Conservation (phyloP, 805 yeast genomes). For the Candida quercuum region DNA sequence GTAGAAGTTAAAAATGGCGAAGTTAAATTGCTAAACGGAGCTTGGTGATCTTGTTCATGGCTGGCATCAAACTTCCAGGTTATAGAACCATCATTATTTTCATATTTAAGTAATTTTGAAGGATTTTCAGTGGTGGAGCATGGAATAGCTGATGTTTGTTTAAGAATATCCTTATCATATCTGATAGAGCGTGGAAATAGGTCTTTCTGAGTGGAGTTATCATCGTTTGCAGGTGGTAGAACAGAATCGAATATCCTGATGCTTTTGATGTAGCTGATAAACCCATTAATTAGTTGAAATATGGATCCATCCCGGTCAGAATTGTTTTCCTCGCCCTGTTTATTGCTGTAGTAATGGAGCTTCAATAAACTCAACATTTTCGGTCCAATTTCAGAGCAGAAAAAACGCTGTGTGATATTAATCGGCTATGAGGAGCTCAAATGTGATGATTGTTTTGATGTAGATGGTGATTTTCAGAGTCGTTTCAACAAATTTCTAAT, state of each 20-base stretch:
- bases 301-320: not conserved
- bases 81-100: constrained; percentile 47
- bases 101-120: constrained; percentile 45
- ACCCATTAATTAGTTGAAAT: not conserved
- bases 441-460: no score
- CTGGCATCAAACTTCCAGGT: constrained; percentile 44
- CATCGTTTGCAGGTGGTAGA: constrained; percentile 11
- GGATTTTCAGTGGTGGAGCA: constrained; percentile 45
- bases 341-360: not conserved
- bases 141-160: constrained; percentile 15
- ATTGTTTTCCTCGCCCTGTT: not conserved
- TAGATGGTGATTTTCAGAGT: no score
- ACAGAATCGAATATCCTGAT: constrained; percentile 14
- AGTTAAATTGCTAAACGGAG: constrained; percentile 8
- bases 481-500: no score
- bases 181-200: constrained; percentile 19
- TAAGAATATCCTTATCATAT: constrained; percentile 9
- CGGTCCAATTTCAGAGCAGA: not conserved
- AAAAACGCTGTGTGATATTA: no score
- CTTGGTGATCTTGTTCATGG: not conserved
- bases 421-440: no score
- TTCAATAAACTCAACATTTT: not conserved
- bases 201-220: not conserved
- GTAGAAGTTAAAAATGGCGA: constrained; percentile 20
- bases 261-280: constrained; percentile 9